phyloP scores from a whole-genome alignment of 2,329 filamentous ascomycete species.

The Colletotrichum tanaceti region DNA sequence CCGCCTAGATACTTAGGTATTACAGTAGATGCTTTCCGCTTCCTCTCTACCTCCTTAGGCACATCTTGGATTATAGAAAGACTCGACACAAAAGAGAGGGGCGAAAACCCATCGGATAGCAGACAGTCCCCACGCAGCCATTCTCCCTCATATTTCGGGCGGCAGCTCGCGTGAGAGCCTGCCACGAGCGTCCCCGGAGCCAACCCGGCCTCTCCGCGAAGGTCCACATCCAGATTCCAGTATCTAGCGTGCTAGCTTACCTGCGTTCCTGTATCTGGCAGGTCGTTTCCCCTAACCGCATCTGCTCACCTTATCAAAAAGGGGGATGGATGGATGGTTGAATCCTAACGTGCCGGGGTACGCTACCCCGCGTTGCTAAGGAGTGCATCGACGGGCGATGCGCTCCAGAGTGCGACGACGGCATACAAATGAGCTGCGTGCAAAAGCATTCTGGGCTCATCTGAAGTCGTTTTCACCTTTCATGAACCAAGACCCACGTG shows the following conservation, averaged over 20 bases:
- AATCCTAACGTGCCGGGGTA: neutral
- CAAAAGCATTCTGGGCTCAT: neutral
- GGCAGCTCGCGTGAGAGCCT: too few species aligned
- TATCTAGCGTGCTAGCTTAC: neutral
- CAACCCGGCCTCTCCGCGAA: neutral
- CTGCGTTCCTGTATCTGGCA: neutral
- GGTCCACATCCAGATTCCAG: neutral
- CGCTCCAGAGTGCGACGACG: neutral
- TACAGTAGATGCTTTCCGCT: neutral
- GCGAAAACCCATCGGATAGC: too few species aligned
- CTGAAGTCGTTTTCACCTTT: neutral
- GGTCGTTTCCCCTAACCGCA: neutral
- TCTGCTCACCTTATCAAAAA: neutral
- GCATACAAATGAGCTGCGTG: neutral
- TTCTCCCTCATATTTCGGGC: too few species aligned
- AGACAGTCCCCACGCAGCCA: too few species aligned
- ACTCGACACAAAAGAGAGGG: too few species aligned
- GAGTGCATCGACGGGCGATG: neutral
- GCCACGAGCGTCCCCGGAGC: neutral
- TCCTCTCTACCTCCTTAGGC: too few species aligned
- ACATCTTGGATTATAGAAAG: too few species aligned
- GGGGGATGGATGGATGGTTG: neutral
- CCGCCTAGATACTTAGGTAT: neutral
- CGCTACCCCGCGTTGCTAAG: constrained; percentile 9
- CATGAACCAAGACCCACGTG: neutral